Percentiles rank a stretch among this genome's conserved stretches.
Evolutionary conservation across 257 asterid genomes (phyloP).

Genomic region (Nicotiana benthamiana): DNA sequence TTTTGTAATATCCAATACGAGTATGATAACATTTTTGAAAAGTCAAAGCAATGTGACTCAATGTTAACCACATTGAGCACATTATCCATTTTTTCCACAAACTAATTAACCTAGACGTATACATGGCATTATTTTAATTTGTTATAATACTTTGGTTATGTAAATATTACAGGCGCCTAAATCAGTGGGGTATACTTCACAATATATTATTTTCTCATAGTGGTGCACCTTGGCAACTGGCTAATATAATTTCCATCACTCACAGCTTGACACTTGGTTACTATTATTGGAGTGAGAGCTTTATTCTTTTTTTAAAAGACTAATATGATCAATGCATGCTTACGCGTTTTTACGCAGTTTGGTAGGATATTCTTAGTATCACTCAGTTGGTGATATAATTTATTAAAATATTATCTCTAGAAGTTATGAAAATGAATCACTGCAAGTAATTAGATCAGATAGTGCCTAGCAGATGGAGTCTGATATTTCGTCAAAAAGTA

Average conservation of each 20-base stretch:
- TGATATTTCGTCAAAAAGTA: neutral
- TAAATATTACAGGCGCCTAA: neutral
- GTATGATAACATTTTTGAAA: accelerated
- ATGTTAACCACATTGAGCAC: too few species aligned
- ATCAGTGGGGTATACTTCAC: neutral
- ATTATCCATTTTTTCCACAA: neutral
- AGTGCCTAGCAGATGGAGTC: neutral
- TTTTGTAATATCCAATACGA: too few species aligned
- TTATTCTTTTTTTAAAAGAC: too few species aligned
- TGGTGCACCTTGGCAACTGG: neutral
- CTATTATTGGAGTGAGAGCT: neutral
- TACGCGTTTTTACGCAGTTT: neutral
- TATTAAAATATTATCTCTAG: too few species aligned
- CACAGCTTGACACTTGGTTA: neutral
- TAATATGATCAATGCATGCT: neutral
- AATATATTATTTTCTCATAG: neutral
- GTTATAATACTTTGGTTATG: neutral
- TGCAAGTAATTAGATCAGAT: too few species aligned
- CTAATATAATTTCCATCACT: neutral
- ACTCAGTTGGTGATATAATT: neutral
- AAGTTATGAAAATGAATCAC: too few species aligned
- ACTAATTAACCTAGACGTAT: neutral
- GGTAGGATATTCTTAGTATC: neutral
- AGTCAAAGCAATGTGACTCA: too few species aligned
- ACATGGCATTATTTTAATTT: neutral